A percentile compares a stretch with the other conserved stretches of the same genome.
phyloP scores from a whole-genome alignment of 2,329 filamentous ascomycete species.

The Corynespora cassiicola region DNA sequence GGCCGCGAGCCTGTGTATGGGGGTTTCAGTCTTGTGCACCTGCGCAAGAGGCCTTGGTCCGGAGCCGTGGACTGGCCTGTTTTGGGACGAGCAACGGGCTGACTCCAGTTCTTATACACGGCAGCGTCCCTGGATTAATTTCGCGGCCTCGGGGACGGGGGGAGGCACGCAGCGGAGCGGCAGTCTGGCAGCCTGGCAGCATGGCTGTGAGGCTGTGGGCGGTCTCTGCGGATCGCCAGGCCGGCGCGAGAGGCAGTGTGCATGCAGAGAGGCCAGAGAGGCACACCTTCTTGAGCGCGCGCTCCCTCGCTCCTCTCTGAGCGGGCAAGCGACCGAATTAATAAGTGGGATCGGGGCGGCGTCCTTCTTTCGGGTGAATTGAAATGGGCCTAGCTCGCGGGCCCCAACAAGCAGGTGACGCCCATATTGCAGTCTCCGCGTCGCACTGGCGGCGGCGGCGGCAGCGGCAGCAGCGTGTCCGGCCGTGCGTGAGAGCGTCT shows the following conservation, averaged over 20 bases:
- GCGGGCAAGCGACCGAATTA: slow-evolving; percentile 22
- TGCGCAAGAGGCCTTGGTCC: slow-evolving; percentile 3
- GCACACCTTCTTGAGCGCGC: too few species aligned
- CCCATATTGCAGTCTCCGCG: slow-evolving; percentile 13
- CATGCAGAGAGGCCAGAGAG: slow-evolving; percentile 12
- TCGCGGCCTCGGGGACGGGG: too few species aligned
- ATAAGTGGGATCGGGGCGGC: slow-evolving; percentile 31
- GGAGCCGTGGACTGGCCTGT: slow-evolving; percentile 8
- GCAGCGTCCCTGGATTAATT: too few species aligned
- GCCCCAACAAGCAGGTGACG: slow-evolving; percentile 23
- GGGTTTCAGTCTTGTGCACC: slow-evolving; percentile 12
- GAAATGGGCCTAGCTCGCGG: slow-evolving; percentile 20
- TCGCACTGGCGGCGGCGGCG: slow-evolving; percentile 16
- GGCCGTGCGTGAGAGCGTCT: neutral
- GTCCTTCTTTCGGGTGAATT: slow-evolving; percentile 24
- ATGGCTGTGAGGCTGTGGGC: too few species aligned
- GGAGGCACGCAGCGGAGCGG: too few species aligned
- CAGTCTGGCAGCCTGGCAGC: too few species aligned
- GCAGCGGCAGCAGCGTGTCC: neutral
- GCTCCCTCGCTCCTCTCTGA: neutral
- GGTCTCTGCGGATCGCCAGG: neutral
- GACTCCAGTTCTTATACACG: slow-evolving; percentile 10
- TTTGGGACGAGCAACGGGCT: slow-evolving; percentile 12
- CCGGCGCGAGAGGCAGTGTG: neutral
- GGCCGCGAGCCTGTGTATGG: slow-evolving; percentile 7